Base-by-base conservation (phyloP, 306 rosid species). In the Glycine soja region DNA sequence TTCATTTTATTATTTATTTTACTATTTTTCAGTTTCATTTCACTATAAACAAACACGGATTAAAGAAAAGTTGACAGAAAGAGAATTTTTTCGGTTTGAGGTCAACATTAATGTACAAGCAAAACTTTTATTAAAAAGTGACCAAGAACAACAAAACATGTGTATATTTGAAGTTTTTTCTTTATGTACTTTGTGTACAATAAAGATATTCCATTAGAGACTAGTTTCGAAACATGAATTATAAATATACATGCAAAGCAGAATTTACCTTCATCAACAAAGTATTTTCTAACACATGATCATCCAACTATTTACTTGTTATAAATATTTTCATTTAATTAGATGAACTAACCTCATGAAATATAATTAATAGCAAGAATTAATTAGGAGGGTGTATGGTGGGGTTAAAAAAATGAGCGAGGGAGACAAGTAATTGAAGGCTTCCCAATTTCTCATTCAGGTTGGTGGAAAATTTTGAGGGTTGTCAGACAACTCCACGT, bases 401-500 rank as follows among this genome's bases (percentile, higher is more conserved):
- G 30, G 54, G 73, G 36, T 45, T 45, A 8, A 42, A 34, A 43
- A 67, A 67, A 68, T n/a, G n/a, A 46, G 42, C 2, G 30, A 18
- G 19, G 74, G 74, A 46, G 53, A 43, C 74, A 69, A 69, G 42
- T 46, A 46, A 69, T 69, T 69, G 34, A 69, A 69, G 56, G 74
- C 74, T 9, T 46, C 57, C 1, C 8, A 46, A 69, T 19, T 19
- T 46, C 16, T 46, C 0, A 69, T 18, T 46, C 0, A 73, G 53
- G 53, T 64, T n/a, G 14, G 66, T 48, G 40, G 16, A 18, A 11
- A n/a, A 2, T 24, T 24, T 24, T 9, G 30, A 66, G 51, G 50
- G 51, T 16, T 79, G 70, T 79, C 76, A 57, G 83, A 51, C 69
- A 82, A 67, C 0, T 9, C 57, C 85, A 75, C 72, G 81, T 76